Base-by-base conservation (phyloP, 176 grass and related monocot species). In the Zoysia japonica region DNA sequence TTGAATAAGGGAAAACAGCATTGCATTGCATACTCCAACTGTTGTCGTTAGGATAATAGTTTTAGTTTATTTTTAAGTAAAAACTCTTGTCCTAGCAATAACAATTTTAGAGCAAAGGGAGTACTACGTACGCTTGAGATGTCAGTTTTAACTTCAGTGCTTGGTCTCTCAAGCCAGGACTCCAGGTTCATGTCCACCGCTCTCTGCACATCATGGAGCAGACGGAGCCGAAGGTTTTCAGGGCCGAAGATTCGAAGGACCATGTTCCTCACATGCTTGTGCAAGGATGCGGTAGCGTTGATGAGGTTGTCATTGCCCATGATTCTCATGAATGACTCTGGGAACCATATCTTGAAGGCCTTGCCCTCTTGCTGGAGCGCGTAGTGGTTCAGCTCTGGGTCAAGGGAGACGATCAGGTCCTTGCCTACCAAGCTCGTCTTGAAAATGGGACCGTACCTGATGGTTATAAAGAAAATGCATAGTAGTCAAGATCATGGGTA, bases 321-420 rank as follows among this genome's bases (percentile, higher is more conserved):
- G 20, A 93, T 70, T 45, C 81, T 67, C 48, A 83, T 87, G 37
- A 90, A 79, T 1, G 91, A 82, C 11, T 87, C 78, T 0, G 91
- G 91, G 54, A 77, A 93, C 62, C 87, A 90, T 9, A 79, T 87
- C 52, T 93, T 41, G 61, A 93, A 89, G n/a, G 82, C 49, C 54
- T 45, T 87, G 42, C 71, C 87, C 80, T 93, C 91, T 72, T 93
- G 87, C 1, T 82, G 88, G 42, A 93, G 77, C 9, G 85, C 84
- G 5, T n/a, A 61, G 77, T 61, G 56, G 67, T 64, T 89, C 1
- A 90, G 11, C n/a, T 93, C 84, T 3, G 72, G 62, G 41, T 93
- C 87, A 2, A 79, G 67, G 4, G 78, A 81, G 4, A 81, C 87
- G 17, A 93, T 82, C 12, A 93, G 6, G 20, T 85, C 81, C 14